Percentiles rank a stretch among this genome's conserved stretches.
Evolutionary conservation across 2,329 filamentous ascomycete species (phyloP).

Genomic region (Cladorrhinum sp.): DNA sequence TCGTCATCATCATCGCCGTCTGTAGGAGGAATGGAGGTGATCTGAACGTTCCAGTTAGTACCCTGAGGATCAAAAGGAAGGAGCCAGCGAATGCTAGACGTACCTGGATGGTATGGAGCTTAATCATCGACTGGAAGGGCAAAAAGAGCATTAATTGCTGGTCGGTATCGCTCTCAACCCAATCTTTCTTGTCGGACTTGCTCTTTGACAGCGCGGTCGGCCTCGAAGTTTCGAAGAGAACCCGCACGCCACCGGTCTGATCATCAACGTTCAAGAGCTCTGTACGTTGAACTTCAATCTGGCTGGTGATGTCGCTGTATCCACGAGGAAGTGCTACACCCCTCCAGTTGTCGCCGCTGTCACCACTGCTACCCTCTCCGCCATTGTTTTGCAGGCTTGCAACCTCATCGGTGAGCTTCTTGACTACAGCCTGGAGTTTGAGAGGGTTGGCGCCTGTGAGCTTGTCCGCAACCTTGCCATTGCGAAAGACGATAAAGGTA

Average conservation of each 20-base stretch:
- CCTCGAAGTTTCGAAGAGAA: conserved; percentile 67
- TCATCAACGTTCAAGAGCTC: conserved; percentile 87
- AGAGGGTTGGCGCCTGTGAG: conserved; percentile 71
- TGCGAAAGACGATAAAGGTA: conserved; percentile 86
- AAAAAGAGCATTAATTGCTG: conserved; percentile 93
- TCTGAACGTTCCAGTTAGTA: conserved; percentile 46
- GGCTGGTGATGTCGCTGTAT: conserved; percentile 78
- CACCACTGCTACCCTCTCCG: conserved; percentile 39
- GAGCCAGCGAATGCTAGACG: conserved; percentile 19
- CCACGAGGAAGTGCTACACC: conserved; percentile 73
- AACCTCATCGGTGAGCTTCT: conserved; percentile 68
- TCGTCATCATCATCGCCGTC: conserved; percentile 55
- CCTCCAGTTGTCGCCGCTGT: conserved; percentile 58
- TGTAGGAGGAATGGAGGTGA: conserved; percentile 73
- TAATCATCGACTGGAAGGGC: conserved; percentile 82
- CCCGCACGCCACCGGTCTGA: conserved; percentile 68
- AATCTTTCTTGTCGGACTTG: conserved; percentile 65
- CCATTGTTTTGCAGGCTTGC: conserved; percentile 53
- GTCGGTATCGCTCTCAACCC: conserved; percentile 94
- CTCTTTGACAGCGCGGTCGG: conserved; percentile 62
- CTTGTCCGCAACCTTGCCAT: conserved; percentile 64
- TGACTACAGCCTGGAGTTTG: conserved; percentile 67
- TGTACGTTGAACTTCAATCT: conserved; percentile 74
- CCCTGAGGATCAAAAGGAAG: not conserved
- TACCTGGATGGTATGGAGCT: conserved; percentile 79